phyloP scores from a whole-genome alignment of 805 yeast species.

The Teunomyces tritomae region DNA sequence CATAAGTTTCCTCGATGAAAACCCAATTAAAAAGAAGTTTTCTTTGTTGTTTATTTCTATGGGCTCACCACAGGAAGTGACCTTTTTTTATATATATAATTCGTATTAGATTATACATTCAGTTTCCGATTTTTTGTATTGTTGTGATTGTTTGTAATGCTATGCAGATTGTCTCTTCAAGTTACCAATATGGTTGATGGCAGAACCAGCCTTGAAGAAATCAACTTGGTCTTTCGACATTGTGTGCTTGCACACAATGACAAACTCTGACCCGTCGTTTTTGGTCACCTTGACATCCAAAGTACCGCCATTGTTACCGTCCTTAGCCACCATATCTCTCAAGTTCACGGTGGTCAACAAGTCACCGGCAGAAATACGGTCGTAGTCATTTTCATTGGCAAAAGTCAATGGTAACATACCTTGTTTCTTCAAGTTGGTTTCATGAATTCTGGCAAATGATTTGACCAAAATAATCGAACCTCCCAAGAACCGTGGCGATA shows the following conservation, averaged over 20 bases:
- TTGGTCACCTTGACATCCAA: slow-evolving; percentile 72
- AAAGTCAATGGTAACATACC: slow-evolving; percentile 95
- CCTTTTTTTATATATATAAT: slow-evolving; percentile 1
- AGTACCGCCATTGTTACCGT: slow-evolving; percentile 86
- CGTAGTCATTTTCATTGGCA: slow-evolving; percentile 87
- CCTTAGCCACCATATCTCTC: slow-evolving; percentile 70
- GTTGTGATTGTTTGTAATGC: background rate
- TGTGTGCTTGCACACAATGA: slow-evolving; percentile 82
- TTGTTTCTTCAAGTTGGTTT: slow-evolving; percentile 96
- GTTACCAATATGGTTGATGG: slow-evolving; percentile 86
- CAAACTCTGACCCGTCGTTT: slow-evolving; percentile 65
- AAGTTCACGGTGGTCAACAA: slow-evolving; percentile 71
- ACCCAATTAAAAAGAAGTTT: background rate
- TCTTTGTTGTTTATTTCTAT: slow-evolving; percentile 1
- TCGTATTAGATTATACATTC: background rate
- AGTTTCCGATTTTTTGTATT: background rate
- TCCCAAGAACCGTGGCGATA: slow-evolving; percentile 92
- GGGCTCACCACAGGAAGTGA: background rate
- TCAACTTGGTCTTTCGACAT: slow-evolving; percentile 96
- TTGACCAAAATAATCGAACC: slow-evolving; percentile 86
- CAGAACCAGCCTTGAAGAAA: slow-evolving; percentile 96
- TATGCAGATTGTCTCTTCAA: slow-evolving; percentile 21
- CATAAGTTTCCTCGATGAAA: slow-evolving; percentile 17
- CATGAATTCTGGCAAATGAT: slow-evolving; percentile 97
- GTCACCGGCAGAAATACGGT: slow-evolving; percentile 75